Base-by-base conservation (phyloP, 2,329 filamentous ascomycete species). In the Nigrospora osmanthi region DNA sequence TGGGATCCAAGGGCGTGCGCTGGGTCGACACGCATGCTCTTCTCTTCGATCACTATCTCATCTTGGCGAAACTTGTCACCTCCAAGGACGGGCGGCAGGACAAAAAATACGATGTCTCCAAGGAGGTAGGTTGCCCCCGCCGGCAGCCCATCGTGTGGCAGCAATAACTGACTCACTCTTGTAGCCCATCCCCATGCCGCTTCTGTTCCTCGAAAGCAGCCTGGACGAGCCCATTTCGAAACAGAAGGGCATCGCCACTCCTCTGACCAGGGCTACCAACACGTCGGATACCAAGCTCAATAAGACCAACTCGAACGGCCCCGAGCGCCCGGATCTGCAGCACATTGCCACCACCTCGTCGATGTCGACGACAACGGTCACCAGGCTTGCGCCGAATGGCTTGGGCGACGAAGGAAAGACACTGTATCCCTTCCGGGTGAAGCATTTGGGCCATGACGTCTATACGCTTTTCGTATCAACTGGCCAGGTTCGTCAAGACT, bases 11-110 rank as follows among this genome's bases (percentile, higher is more conserved):
- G 61, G 83, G 89, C 46, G 93, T 97, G 60, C 85, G 84, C 51
- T 95, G 91, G 85, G 82, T 97, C 9, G 93, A 98, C 57, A 94
- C 88, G 0, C 89, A 96, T 61, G 89, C 88, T 3, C 77, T 98
- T 38, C 75, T 98, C 0, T 97, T 98, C 59, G 94, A 98, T 58
- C 90, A 98, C 65, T 98, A 96, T 63, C 76, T 98, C 34, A 90
- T 98, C 32, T 70, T 98, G 38, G 87, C 93, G 35, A 98, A 98
- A 70, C 75, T 88, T 9, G 73, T 83, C 4, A 72, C 76, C 11
- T 72, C 81, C 38, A 89, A 89, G 56, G 79, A 82, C 38, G 76
- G 81, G 38, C 80, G 78, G 40, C 78, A 78, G n/a, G 76, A 84
- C 44, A 93, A 85, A 66, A 89, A 87, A 55, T 98, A 93, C 55